Percentiles rank a stretch among this genome's conserved stretches.
Conservation (phyloP, 352 stramenopile genomes). For the Pythium volutum region DNA sequence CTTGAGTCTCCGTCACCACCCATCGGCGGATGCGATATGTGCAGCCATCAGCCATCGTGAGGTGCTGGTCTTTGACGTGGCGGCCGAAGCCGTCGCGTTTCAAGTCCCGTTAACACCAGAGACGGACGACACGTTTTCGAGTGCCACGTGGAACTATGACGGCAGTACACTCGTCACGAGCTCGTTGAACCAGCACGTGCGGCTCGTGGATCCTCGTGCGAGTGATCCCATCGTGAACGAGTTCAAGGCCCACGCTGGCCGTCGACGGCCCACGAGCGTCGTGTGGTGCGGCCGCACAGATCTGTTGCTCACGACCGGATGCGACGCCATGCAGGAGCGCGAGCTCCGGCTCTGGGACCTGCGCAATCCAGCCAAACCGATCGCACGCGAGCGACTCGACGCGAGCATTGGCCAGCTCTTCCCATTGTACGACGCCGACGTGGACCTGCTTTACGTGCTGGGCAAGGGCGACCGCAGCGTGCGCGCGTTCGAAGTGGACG, state of each 20-base stretch:
- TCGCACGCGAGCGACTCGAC: conserved; percentile 65
- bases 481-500: conserved; percentile 60
- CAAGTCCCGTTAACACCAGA: conserved; percentile 17
- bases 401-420: conserved; percentile 61
- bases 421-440: conserved; percentile 66
- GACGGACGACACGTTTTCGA: conserved; percentile 3
- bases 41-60: conserved; percentile 40
- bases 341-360: conserved; percentile 81
- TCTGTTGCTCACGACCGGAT: conserved; percentile 59
- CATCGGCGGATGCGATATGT: conserved; percentile 44
- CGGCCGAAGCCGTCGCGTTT: conserved; percentile 20
- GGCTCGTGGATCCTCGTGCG: conserved; percentile 51
- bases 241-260: conserved; percentile 45
- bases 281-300: conserved; percentile 54
- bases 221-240: conserved; percentile 6
- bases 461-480: conserved; percentile 68
- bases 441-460: conserved; percentile 66
- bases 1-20: conserved; percentile 47
- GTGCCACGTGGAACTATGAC: conserved; percentile 67
- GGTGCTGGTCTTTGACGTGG: conserved; percentile 49
- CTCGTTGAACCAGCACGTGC: conserved; percentile 45
- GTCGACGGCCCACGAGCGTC: conserved; percentile 41
- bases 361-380: conserved; percentile 38
- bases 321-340: conserved; percentile 60
- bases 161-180: conserved; percentile 46